phyloP scores from a whole-genome alignment of 306 rosid genomes.

The Lithocarpus polystachyus region DNA sequence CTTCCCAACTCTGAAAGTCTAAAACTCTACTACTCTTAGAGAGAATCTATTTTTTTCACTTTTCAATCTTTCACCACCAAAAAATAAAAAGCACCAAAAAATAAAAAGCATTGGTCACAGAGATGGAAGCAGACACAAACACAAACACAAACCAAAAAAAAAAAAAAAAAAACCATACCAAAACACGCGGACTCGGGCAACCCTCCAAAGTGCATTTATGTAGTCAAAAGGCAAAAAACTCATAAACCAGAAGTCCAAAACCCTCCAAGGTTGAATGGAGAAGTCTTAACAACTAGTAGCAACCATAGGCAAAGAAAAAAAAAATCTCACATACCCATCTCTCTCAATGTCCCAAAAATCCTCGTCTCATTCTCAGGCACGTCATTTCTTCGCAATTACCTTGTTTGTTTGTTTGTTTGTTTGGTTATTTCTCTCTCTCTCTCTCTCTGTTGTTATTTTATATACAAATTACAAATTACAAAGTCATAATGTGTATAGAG shows the following conservation, averaged over 20 bases:
- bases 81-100: no score
- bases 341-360: constrained; percentile 48
- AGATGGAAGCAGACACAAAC: no score
- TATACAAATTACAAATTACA: not conserved
- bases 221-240: no score
- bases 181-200: no score
- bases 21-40: no score
- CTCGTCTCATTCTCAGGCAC: constrained; percentile 49
- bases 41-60: no score
- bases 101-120: no score
- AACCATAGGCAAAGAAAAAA: not conserved
- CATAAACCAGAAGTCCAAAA: not conserved
- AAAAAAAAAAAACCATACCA: no score
- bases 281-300: not conserved
- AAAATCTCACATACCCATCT: not conserved
- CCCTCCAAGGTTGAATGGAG: not conserved
- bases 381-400: constrained; percentile 25
- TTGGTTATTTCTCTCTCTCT: not conserved
- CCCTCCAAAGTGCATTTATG: no score
- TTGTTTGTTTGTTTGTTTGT: not conserved
- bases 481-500: not conserved
- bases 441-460: not conserved
- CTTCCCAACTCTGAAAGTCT: no score
- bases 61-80: no score
- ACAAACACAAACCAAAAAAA: no score